phyloP scores from a whole-genome alignment of 108 stramenopile genomes.

The Skeletonema grethae region DNA sequence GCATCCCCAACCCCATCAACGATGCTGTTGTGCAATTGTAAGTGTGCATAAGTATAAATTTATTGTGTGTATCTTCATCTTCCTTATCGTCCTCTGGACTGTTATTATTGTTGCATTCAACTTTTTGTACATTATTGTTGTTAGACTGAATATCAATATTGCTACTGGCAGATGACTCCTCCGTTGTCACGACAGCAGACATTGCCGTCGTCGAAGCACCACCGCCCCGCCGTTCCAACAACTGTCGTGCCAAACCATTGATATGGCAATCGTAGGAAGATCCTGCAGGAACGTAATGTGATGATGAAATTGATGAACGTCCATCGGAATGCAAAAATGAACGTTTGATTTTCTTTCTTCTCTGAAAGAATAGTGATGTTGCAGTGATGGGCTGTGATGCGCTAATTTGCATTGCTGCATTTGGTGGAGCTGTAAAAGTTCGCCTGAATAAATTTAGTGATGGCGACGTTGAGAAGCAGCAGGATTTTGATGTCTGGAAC shows the following conservation, averaged over 20 bases:
- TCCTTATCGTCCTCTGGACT: background rate
- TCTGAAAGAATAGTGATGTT: background rate
- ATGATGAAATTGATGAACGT: background rate
- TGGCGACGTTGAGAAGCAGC: too few species aligned
- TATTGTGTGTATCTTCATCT: constrained; percentile 7
- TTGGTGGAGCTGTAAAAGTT: background rate
- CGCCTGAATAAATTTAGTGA: too few species aligned
- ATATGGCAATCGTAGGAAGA: background rate
- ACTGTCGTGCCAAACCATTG: background rate
- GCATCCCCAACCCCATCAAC: constrained; percentile 37
- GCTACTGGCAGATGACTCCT: background rate
- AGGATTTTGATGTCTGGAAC: too few species aligned
- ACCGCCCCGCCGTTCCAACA: background rate
- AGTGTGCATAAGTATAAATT: background rate
- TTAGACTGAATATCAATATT: background rate
- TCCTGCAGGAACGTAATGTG: background rate
- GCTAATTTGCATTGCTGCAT: too few species aligned
- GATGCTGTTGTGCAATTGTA: background rate
- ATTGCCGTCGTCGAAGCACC: background rate
- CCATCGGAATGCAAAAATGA: too few species aligned
- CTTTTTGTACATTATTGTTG: background rate
- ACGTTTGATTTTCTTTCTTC: background rate
- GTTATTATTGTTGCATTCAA: background rate
- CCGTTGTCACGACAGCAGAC: background rate
- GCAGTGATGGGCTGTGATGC: background rate